Conservation (phyloP, 129 eudicot species). For the Smallanthus sonchifolius region DNA sequence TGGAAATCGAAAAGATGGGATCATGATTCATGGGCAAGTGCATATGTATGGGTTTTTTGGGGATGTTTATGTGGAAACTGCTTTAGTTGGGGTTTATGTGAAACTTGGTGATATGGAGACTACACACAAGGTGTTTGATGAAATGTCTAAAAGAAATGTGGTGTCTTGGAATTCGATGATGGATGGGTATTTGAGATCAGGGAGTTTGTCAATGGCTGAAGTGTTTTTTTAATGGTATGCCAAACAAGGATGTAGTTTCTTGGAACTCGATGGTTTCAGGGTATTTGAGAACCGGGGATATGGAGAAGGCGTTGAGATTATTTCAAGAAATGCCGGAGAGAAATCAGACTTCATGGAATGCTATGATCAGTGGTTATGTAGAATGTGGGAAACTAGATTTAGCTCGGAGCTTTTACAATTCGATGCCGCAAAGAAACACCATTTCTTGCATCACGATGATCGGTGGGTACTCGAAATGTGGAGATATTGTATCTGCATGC, state of each 20-base stretch:
- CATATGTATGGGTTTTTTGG: constrained; percentile 33
- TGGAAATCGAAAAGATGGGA: constrained; percentile 20
- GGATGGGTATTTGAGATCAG: constrained; percentile 40
- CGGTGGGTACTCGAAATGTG: constrained; percentile 30
- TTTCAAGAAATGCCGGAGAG: constrained; percentile 38
- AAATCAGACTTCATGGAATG: constrained; percentile 38
- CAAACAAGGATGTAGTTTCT: constrained; percentile 39
- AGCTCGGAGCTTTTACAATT: constrained; percentile 25
- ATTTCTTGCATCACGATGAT: constrained; percentile 35
- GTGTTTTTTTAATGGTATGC: constrained; percentile 25
- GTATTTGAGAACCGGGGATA: constrained; percentile 29
- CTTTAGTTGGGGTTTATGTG: constrained; percentile 36
- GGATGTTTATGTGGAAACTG: constrained; percentile 50
- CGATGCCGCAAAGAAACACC: constrained; percentile 31
- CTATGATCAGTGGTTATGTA: constrained; percentile 33
- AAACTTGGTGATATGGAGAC: constrained; percentile 36
- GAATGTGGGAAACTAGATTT: constrained; percentile 23
- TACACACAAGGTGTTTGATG: constrained; percentile 45
- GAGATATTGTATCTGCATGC: constrained; percentile 27
- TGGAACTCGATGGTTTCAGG: constrained; percentile 59
- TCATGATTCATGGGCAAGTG: constrained; percentile 39
- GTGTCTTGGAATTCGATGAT: constrained; percentile 60
- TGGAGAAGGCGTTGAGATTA: constrained; percentile 25
- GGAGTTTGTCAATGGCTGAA: constrained; percentile 28
- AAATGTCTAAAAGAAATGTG: constrained; percentile 44